Base-by-base conservation (phyloP, 177 flowering plant genomes). In the Vitis hybrid region DNA sequence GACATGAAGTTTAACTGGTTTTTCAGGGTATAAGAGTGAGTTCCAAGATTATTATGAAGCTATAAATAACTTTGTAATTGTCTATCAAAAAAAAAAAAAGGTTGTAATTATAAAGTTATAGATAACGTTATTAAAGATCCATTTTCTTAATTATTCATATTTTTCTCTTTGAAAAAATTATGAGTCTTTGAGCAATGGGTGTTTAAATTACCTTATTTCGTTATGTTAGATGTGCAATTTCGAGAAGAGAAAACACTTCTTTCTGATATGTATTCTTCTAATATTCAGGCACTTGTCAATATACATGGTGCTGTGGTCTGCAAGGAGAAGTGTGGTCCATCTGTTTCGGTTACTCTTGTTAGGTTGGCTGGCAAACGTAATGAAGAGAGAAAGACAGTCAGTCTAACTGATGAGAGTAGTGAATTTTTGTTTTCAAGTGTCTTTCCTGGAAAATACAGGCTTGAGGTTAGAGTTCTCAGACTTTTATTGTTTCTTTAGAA, bases 361-460 rank as follows among this genome's bases (percentile, higher is more conserved):
- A 84, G 87, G 64, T 69, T 75, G 71, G 78, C 74, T 68, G 80
- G 78, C 45, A 82, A 72, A 67, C 68, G 57, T 65, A 74, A 72
- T 66, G 82, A 76, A 57, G 91, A 81, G 76, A 85, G 51, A 45
- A 84, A 74, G 76, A 84, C 85, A 53, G 73, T 85, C 69, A 67
- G 70, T 77, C 81, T 93, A 87, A 78, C 85, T 70, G 75, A 85
- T 62, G 86, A 84, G 64, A 86, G 81, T 75, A 76, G 65, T 77
- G 78, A 86, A 57, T 96, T 96, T 74, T 62, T 78, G 31, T 90
- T 96, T 77, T 39, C 83, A 16, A 77, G 89, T 76, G 90, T 96
- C 65, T 79, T 88, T 51, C 99, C 99, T 69, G 98, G 99, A 58
- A 90, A 90, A 71, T 90, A 96, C 76, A 84, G 76, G 78, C 81